Conservation (phyloP, 2,329 filamentous ascomycete species). For the Trichoderma arundinaceum region DNA sequence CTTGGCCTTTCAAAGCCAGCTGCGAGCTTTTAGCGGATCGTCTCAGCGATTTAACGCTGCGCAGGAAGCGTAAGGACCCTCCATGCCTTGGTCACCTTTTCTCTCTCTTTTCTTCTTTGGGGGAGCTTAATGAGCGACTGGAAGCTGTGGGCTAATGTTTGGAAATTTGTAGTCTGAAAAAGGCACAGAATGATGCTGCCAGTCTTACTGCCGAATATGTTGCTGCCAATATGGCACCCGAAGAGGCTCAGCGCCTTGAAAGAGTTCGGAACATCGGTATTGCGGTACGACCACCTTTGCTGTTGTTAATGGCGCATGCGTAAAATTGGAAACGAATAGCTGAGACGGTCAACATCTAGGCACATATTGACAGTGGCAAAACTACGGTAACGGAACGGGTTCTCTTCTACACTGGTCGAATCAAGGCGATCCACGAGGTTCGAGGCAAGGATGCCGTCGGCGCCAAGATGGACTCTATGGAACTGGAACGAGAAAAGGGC, state of each 20-base stretch:
- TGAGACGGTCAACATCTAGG: slow-evolving; percentile 54
- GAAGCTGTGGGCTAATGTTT: slow-evolving; percentile 2
- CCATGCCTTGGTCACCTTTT: background rate
- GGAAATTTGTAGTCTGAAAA: slow-evolving; percentile 49
- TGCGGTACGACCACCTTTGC: slow-evolving; percentile 63
- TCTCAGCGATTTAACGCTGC: slow-evolving; percentile 43
- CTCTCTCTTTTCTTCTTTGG: background rate
- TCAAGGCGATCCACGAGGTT: slow-evolving; percentile 96
- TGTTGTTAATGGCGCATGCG: background rate
- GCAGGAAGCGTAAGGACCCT: slow-evolving; percentile 49
- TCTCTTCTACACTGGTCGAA: slow-evolving; percentile 96
- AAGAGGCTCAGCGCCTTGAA: slow-evolving; percentile 77
- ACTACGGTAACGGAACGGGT: slow-evolving; percentile 96
- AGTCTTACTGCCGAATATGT: slow-evolving; percentile 64
- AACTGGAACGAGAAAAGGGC: slow-evolving; percentile 95
- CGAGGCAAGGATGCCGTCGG: slow-evolving; percentile 92
- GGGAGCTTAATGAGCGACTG: background rate
- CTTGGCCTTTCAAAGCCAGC: slow-evolving; percentile 37
- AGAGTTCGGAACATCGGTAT: slow-evolving; percentile 97
- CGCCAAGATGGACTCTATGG: slow-evolving; percentile 99
- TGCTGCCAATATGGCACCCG: slow-evolving; percentile 78
- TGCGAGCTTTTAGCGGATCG: slow-evolving; percentile 46
- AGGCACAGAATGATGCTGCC: slow-evolving; percentile 59
- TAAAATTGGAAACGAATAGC: background rate
- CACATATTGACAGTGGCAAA: slow-evolving; percentile 98